Evolutionary conservation across 257 asterid genomes (phyloP).

Genomic region (Avicennia marina): DNA sequence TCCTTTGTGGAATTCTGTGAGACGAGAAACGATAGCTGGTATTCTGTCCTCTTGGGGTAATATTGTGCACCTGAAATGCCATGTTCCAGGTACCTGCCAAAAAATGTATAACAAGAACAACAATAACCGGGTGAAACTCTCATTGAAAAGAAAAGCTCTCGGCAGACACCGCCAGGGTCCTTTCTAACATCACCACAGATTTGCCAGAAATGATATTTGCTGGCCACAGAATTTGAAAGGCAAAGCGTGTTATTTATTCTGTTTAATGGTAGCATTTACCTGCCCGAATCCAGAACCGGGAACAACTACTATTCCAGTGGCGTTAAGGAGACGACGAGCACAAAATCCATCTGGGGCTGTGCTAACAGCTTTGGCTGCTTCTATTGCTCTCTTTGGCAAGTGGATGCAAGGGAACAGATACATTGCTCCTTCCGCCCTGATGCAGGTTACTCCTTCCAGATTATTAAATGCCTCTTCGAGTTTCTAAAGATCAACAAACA

Average conservation of each 20-base stretch:
- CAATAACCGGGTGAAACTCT: not conserved
- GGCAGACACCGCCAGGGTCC: too few species aligned
- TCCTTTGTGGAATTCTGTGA: constrained; percentile 64
- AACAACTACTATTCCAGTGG: constrained; percentile 90
- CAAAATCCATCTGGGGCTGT: constrained; percentile 75
- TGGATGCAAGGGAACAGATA: constrained; percentile 77
- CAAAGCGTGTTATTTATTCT: too few species aligned
- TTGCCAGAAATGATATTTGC: too few species aligned
- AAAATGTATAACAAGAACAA: too few species aligned
- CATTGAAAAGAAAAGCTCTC: not conserved
- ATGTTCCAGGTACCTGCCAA: constrained; percentile 73
- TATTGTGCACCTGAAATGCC: constrained; percentile 96
- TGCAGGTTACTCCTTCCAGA: constrained; percentile 86
- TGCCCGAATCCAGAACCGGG: constrained; percentile 99
- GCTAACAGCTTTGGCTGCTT: constrained; percentile 73
- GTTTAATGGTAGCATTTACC: constrained; percentile 35
- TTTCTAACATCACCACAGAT: too few species aligned
- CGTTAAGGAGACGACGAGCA: constrained; percentile 66
- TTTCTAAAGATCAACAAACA: constrained; percentile 34
- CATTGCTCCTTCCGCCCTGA: constrained; percentile 98
- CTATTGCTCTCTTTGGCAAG: constrained; percentile 77
- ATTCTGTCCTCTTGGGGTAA: constrained; percentile 88
- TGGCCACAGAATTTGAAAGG: too few species aligned
- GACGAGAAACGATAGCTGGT: constrained; percentile 67
- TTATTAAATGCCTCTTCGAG: constrained; percentile 88